These are phyloP conservation scores for Epipyxis sp. DNA, from an alignment of 108 stramenopile genomes.

Conservation along the genomic window DNA sequence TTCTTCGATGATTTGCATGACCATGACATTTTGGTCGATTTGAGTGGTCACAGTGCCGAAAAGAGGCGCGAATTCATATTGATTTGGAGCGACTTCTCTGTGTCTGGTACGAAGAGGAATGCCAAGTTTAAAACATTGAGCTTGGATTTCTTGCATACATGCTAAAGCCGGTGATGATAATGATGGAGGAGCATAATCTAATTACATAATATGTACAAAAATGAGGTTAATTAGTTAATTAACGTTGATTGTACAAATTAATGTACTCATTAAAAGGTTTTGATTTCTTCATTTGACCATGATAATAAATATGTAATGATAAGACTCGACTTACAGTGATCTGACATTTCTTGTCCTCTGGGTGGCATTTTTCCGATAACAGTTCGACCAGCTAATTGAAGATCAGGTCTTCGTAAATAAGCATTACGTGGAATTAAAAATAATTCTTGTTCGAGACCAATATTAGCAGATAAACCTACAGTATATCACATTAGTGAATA, in stretches of 20 bases:
- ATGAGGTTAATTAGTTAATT: too few species aligned
- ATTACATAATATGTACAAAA: too few species aligned
- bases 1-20: constrained; percentile 95
- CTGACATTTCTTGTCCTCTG: constrained; percentile 45
- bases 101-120: constrained; percentile 49
- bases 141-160: constrained; percentile 34
- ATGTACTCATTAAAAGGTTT: too few species aligned
- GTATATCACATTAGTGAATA: too few species aligned
- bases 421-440: constrained; percentile 85
- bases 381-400: constrained; percentile 85
- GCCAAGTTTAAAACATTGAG: constrained; percentile 22
- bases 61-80: constrained; percentile 88
- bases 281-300: too few species aligned
- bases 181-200: constrained; percentile 28
- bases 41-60: constrained; percentile 81
- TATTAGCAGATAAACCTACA: too few species aligned
- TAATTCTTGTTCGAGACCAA: constrained; percentile 93
- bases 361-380: constrained; percentile 85
- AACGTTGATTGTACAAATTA: too few species aligned
- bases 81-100: constrained; percentile 90
- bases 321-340: constrained; percentile 34
- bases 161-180: constrained; percentile 10
- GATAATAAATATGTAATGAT: too few species aligned
- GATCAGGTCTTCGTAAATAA: constrained; percentile 83
- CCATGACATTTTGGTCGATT: constrained; percentile 88